These are phyloP conservation scores for Colletotrichum chrysophilum DNA, from an alignment of 2,329 filamentous ascomycete genomes.

Conservation along the genomic window DNA sequence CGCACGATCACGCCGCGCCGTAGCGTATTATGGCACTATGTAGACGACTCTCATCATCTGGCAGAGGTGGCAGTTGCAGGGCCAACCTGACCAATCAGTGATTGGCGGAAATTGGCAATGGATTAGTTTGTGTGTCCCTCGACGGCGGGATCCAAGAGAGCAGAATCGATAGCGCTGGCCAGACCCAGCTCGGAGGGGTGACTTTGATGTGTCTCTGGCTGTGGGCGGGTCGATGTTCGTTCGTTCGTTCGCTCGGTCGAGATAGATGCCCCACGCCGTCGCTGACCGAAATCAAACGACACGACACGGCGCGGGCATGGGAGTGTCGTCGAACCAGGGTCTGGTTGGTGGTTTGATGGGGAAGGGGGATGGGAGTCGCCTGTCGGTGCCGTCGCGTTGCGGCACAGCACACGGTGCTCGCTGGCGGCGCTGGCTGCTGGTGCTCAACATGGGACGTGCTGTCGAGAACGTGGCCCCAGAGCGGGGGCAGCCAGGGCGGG, in stretches of 20 bases:
- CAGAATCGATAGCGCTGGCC: conserved; percentile 21
- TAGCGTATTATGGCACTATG: neutral
- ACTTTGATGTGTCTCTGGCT: neutral
- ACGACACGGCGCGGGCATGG: conserved; percentile 16
- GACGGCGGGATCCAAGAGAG: neutral
- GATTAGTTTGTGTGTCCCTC: neutral
- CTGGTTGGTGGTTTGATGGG: conserved; percentile 8
- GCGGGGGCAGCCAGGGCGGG: conserved; percentile 5
- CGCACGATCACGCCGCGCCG: neutral
- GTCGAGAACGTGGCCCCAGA: conserved; percentile 21
- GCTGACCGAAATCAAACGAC: conserved; percentile 20
- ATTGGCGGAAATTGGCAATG: conserved; percentile 22
- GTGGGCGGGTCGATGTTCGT: conserved; percentile 7
- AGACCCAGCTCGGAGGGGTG: conserved; percentile 9
- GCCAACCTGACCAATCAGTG: conserved; percentile 10
- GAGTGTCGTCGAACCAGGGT: neutral
- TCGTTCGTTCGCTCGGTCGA: conserved; percentile 14
- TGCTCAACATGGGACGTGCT: conserved; percentile 17
- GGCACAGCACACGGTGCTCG: conserved; percentile 18
- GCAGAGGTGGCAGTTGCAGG: neutral
- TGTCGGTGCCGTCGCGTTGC: conserved; percentile 8
- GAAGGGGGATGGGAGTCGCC: conserved; percentile 1
- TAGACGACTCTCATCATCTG: conserved; percentile 5
- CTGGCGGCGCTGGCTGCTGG: neutral
- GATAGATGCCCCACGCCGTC: conserved; percentile 14